Evolutionary conservation across 176 grass and related monocot species (phyloP).

Genomic region (Avena atlantica): DNA sequence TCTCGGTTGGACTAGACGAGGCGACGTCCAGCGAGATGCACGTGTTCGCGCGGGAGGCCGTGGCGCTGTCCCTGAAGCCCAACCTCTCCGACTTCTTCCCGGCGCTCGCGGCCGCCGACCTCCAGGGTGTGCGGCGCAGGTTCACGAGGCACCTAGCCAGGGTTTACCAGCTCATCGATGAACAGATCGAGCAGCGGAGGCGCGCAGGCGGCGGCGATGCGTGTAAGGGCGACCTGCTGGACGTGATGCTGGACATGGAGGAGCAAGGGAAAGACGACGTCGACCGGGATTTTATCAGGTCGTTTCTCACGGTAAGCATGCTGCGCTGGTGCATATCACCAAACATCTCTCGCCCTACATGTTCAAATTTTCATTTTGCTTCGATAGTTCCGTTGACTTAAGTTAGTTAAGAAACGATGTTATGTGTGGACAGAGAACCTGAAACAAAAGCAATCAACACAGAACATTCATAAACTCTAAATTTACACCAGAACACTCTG

Average conservation of each 20-base stretch:
- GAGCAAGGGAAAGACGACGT: background rate
- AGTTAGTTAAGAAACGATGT: background rate
- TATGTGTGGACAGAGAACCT: background rate
- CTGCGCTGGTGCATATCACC: background rate
- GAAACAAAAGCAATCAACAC: background rate
- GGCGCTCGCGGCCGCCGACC: slow-evolving; percentile 38
- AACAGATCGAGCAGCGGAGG: slow-evolving; percentile 46
- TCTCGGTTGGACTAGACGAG: slow-evolving; percentile 36
- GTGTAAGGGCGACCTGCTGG: slow-evolving; percentile 35
- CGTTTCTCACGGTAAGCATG: slow-evolving; percentile 44
- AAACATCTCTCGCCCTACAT: background rate
- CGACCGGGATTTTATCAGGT: background rate
- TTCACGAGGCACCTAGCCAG: background rate
- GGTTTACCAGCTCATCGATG: slow-evolving; percentile 42
- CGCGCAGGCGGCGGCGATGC: too few species aligned
- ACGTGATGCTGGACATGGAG: slow-evolving; percentile 47
- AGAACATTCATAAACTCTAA: too few species aligned
- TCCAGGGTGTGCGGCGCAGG: slow-evolving; percentile 41
- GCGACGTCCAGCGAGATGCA: slow-evolving; percentile 27
- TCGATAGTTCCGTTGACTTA: background rate
- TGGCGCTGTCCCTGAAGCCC: slow-evolving; percentile 1
- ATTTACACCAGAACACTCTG: too few species aligned
- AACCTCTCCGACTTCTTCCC: slow-evolving; percentile 71
- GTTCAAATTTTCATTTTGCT: background rate
- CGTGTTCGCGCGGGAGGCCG: slow-evolving; percentile 6